Evolutionary conservation across 768 basidiomycete species (phyloP).

Genomic region (Lepiota venenata): DNA sequence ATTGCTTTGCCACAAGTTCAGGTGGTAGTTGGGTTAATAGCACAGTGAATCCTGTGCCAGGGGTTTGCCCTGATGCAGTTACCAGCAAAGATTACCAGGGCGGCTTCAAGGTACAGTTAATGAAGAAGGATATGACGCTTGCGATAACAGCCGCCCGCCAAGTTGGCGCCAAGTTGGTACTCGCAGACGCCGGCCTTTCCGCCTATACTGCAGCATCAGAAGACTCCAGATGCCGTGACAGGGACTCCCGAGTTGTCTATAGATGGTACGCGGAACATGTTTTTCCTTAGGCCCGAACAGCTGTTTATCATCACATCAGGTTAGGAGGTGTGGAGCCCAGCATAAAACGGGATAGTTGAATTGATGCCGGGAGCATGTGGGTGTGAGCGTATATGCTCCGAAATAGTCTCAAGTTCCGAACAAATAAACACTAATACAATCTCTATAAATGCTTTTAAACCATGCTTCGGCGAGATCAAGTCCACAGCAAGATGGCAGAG

Average conservation of each 20-base stretch:
- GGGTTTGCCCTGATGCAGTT: constrained; percentile 39
- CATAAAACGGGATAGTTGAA: not conserved
- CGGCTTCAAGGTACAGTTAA: constrained; percentile 42
- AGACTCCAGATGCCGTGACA: constrained; percentile 34
- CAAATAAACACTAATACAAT: not conserved
- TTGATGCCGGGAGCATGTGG: not conserved
- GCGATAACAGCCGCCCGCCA: constrained; percentile 34
- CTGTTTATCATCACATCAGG: constrained; percentile 16
- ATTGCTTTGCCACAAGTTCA: constrained; percentile 36
- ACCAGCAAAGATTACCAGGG: constrained; percentile 40
- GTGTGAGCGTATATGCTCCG: not conserved
- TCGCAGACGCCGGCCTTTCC: constrained; percentile 33
- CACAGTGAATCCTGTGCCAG: constrained; percentile 40
- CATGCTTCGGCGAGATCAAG: not conserved
- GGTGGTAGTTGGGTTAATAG: constrained; percentile 40
- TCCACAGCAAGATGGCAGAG: constrained; percentile 12
- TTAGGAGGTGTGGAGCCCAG: constrained; percentile 30
- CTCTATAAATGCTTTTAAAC: not conserved
- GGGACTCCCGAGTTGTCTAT: constrained; percentile 38
- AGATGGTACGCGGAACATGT: constrained; percentile 27
- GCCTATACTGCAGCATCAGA: constrained; percentile 37
- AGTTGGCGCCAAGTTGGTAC: constrained; percentile 34
- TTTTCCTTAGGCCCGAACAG: not conserved
- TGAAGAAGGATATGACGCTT: constrained; percentile 42
- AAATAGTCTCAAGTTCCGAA: not conserved